These are phyloP conservation scores for Plasmodium blacklocki DNA, from an alignment of 169 alveolate genomes.

Conservation along the genomic window DNA sequence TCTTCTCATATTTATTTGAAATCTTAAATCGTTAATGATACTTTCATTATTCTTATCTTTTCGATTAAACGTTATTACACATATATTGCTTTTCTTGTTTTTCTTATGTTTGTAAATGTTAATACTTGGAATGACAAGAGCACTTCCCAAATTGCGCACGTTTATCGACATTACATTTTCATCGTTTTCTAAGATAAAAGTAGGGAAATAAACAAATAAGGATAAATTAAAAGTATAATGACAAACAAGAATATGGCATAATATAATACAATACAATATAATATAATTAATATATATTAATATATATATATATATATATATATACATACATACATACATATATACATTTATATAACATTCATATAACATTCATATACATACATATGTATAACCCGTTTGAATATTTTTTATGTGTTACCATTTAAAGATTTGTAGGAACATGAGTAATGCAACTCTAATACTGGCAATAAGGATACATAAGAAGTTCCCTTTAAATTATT, in stretches of 20 bases:
- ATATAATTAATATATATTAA: too few species aligned
- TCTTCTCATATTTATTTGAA: constrained; percentile 46
- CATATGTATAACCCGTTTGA: not conserved
- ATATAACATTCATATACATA: not conserved
- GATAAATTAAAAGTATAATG: not conserved
- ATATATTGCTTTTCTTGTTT: constrained; percentile 23
- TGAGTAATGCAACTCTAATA: constrained; percentile 43
- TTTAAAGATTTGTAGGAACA: constrained; percentile 26
- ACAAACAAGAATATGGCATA: not conserved
- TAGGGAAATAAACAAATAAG: not conserved
- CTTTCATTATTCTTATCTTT: constrained; percentile 47
- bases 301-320: too few species aligned
- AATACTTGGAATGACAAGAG: constrained; percentile 20
- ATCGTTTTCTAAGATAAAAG: constrained; percentile 14
- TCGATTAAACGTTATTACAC: constrained; percentile 22
- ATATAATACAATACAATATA: not conserved
- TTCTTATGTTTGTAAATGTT: constrained; percentile 31
- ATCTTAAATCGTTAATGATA: constrained; percentile 31
- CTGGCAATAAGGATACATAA: constrained; percentile 27
- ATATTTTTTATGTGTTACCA: not conserved
- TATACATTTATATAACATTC: not conserved
- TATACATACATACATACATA: not conserved
- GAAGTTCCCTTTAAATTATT: constrained; percentile 19
- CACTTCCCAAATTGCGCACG: constrained; percentile 39
- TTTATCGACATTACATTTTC: constrained; percentile 16